Base-by-base conservation (phyloP, 148 eudicot genomes). In the Vaccinium vitisidaea region DNA sequence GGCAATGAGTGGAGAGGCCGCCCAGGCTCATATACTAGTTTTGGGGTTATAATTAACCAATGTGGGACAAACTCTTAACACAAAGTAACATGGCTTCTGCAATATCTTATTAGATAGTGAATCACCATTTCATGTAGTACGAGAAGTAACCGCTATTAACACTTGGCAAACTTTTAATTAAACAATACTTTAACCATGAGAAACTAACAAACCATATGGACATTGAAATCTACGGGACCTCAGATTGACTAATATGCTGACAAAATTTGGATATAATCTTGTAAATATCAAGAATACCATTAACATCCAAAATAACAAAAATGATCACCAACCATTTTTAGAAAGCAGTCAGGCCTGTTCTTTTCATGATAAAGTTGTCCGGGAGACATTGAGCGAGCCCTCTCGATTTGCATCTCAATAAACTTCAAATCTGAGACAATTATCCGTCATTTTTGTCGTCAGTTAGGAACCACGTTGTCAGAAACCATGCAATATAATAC, bases 271-370 rank as follows among this genome's bases (percentile, higher is more conserved):
- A 69, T 5, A 69, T 36, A 69, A 69, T 69, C 39, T 69, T 30
- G 74, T 69, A 69, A 65, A 69, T 3, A 69, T 69, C 39, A 27
- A 27, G 13, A 69, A 69, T 13, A 67, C 13, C 18, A 67, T 69
- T 15, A 27, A 27, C 74, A 27, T 69, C 27, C 74, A 67, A 11
- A 21, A 36, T 25, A 7, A 27, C 13, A 27, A 69, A 69, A 48
- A 46, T 8, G 19, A 50, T 53, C 32, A 85, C 70, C 92, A 96
- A 69, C 98, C 99, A 94, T 88, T 87, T 91, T 92, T 78, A 96
- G 83, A 89, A 94, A 94, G 88, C 97, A 91, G 74, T 91, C 94
- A 69, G 99, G 98, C 87, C 87, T 90, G 71, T 85, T 88, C 86
- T 92, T 93, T 77, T 91, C 95, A 76, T 81, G 80, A 75, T 92